phyloP scores from a whole-genome alignment of 257 asterid genomes.

The Solanum chiquidenum region DNA sequence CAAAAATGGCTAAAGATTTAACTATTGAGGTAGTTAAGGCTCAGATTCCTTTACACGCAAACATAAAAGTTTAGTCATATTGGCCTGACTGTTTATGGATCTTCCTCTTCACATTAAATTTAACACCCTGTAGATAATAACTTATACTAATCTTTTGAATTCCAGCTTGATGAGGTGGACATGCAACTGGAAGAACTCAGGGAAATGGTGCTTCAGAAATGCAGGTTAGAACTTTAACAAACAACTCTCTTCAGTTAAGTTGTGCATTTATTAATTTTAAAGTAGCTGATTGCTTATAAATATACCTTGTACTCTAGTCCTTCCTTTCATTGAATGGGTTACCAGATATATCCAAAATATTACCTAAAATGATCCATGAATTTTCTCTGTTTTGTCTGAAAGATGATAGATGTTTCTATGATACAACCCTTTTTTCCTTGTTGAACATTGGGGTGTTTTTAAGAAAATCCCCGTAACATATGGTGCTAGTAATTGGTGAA shows the following conservation, averaged over 20 bases:
- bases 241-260: neutral
- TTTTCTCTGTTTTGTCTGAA: neutral
- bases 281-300: neutral
- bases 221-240: conserved; percentile 53
- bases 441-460: neutral
- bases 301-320: neutral
- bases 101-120: neutral
- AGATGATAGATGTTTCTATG: neutral
- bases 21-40: conserved; percentile 37
- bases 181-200: conserved; percentile 53
- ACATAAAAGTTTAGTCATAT: neutral
- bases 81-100: neutral
- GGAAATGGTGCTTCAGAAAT: conserved; percentile 55
- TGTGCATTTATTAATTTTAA: neutral
- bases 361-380: neutral
- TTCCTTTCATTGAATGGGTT: neutral
- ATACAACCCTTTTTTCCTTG: neutral
- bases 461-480: neutral
- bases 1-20: conserved; percentile 60
- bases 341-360: neutral
- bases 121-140: neutral
- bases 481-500: neutral
- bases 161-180: conserved; percentile 62
- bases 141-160: conserved; percentile 10
- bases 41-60: neutral